Evolutionary conservation across 2,329 filamentous ascomycete species (phyloP).

Genomic region (Fusarium euwallaceae): DNA sequence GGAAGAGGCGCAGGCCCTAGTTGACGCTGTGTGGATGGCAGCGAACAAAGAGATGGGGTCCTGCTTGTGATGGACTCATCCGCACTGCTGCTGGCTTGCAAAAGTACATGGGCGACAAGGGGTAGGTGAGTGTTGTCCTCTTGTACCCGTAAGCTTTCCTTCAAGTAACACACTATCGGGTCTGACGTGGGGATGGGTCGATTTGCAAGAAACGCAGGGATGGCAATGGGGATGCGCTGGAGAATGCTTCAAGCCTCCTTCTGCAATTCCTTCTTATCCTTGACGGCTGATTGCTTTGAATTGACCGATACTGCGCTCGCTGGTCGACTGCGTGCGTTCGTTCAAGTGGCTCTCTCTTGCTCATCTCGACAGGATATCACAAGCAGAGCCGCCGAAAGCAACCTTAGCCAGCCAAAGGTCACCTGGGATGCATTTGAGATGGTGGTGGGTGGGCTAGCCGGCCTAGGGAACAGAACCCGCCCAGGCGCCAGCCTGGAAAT

Average conservation of each 20-base stretch:
- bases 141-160: constrained; percentile 19
- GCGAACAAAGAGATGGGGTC: constrained; percentile 33
- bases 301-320: constrained; percentile 22
- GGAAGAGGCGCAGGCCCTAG: constrained; percentile 11
- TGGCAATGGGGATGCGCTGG: constrained; percentile 20
- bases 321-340: constrained; percentile 26
- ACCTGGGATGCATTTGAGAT: constrained; percentile 26
- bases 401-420: constrained; percentile 16
- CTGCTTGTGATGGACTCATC: constrained; percentile 15
- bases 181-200: constrained; percentile 32
- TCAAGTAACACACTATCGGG: constrained; percentile 33
- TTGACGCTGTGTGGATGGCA: constrained; percentile 12
- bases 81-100: constrained; percentile 24
- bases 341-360: constrained; percentile 15
- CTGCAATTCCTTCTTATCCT: constrained; percentile 13
- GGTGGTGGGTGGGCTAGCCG: constrained; percentile 24
- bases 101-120: constrained; percentile 41
- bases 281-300: constrained; percentile 21
- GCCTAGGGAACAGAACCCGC: constrained; percentile 22
- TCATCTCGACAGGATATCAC: constrained; percentile 19
- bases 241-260: constrained; percentile 27
- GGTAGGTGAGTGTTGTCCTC: background rate
- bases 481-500: constrained; percentile 41
- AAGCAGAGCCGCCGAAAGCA: constrained; percentile 33
- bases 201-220: constrained; percentile 27